phyloP scores from a whole-genome alignment of 164 flowering plant species.

The Piper longum region DNA sequence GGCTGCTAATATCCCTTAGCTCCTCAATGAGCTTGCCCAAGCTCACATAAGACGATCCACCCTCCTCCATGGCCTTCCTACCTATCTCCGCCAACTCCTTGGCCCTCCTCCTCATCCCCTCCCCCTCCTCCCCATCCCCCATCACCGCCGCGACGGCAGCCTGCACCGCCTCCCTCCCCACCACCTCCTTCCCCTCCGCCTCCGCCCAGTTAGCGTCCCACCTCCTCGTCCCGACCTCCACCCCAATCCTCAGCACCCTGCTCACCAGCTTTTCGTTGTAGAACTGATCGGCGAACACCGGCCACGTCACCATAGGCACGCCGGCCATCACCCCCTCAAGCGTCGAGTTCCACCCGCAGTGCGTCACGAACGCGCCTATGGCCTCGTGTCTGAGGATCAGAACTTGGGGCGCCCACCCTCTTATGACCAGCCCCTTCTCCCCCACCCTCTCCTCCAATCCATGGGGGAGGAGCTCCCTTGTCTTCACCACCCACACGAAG shows the following conservation, averaged over 20 bases:
- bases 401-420: slow-evolving; percentile 34
- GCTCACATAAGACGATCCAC: too few species aligned
- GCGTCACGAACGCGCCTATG: slow-evolving; percentile 13
- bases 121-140: slow-evolving; percentile 5
- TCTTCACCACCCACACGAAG: slow-evolving; percentile 3
- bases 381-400: slow-evolving; percentile 21
- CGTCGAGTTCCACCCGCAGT: slow-evolving; percentile 4
- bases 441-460: slow-evolving; percentile 16
- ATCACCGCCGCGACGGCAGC: slow-evolving; percentile 4
- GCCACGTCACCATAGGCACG: slow-evolving; percentile 15
- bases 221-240: slow-evolving; percentile 31
- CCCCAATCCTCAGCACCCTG: slow-evolving; percentile 27
- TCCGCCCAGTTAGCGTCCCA: slow-evolving; percentile 4
- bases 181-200: slow-evolving; percentile 43
- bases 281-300: slow-evolving; percentile 14
- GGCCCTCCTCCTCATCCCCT: too few species aligned
- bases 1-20: too few species aligned
- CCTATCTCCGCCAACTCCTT: too few species aligned
- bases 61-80: too few species aligned
- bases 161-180: slow-evolving; percentile 27
- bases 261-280: slow-evolving; percentile 9
- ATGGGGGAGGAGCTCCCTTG: slow-evolving; percentile 6
- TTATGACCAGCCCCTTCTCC: slow-evolving; percentile 17
- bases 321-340: slow-evolving; percentile 1
- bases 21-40: too few species aligned